Conservation (phyloP, 164 flowering plant genomes). For the Sedum album region DNA sequence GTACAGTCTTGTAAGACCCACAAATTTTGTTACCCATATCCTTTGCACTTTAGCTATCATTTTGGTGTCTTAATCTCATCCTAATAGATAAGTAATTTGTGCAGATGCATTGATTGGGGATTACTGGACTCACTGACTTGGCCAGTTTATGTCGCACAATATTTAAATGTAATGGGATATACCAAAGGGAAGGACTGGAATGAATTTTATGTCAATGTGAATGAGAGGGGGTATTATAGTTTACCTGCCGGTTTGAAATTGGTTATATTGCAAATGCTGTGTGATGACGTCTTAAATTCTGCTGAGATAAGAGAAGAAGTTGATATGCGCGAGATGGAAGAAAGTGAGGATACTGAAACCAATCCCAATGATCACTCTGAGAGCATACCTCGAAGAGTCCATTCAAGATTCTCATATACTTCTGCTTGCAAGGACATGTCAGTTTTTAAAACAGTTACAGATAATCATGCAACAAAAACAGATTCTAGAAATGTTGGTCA, state of each 20-base stretch:
- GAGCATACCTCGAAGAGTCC: constrained; percentile 58
- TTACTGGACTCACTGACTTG: constrained; percentile 84
- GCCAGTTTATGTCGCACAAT: constrained; percentile 68
- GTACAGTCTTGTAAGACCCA: not conserved
- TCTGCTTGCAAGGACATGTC: constrained; percentile 53
- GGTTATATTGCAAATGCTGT: constrained; percentile 62
- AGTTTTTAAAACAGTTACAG: constrained; percentile 28
- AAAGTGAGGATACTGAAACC: constrained; percentile 51
- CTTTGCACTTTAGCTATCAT: not conserved
- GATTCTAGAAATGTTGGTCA: constrained; percentile 30
- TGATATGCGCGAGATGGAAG: constrained; percentile 58
- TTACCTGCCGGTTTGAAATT: constrained; percentile 55
- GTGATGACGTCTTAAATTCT: constrained; percentile 71
- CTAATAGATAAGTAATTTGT: not conserved
- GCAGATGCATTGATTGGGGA: constrained; percentile 83
- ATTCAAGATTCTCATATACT: constrained; percentile 60
- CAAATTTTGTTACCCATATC: not conserved
- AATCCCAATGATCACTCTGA: constrained; percentile 19
- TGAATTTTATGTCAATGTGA: constrained; percentile 38
- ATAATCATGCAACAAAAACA: constrained; percentile 19
- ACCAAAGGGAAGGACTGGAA: constrained; percentile 48
- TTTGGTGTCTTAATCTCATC: not conserved
- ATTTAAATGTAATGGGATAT: constrained; percentile 58
- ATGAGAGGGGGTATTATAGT: constrained; percentile 60
- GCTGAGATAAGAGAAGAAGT: constrained; percentile 75